Evolutionary conservation across 768 basidiomycete genomes (phyloP).

Genomic region (Pulveroboletus sp.): DNA sequence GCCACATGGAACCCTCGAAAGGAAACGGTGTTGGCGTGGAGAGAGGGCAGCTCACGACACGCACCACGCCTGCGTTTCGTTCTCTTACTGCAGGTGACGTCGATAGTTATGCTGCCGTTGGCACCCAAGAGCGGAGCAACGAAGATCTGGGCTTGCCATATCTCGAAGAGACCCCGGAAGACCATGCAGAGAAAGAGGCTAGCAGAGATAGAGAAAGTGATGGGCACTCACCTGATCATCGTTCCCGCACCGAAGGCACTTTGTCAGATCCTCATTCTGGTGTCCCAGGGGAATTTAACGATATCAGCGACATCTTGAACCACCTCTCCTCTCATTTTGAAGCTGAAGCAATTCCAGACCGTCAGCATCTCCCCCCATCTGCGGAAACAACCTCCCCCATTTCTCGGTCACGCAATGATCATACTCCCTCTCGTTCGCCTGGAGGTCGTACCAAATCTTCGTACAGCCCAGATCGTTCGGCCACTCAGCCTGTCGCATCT

Average conservation of each 20-base stretch:
- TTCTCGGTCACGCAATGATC: constrained; percentile 25
- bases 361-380: constrained; percentile 38
- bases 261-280: constrained; percentile 43
- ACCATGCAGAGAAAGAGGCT: constrained; percentile 8
- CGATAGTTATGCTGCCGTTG: constrained; percentile 20
- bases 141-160: constrained; percentile 57
- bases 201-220: constrained; percentile 44
- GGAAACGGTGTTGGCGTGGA: constrained; percentile 42
- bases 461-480: constrained; percentile 31
- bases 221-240: constrained; percentile 27
- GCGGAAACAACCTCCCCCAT: constrained; percentile 26
- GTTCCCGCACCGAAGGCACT: constrained; percentile 25
- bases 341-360: constrained; percentile 43
- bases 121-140: constrained; percentile 32
- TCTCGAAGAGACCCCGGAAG: constrained; percentile 33
- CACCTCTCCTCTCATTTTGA: constrained; percentile 71
- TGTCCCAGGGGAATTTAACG: constrained; percentile 57
- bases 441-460: constrained; percentile 31
- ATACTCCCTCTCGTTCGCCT: constrained; percentile 20
- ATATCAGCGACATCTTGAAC: constrained; percentile 72
- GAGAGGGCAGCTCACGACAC: constrained; percentile 50
- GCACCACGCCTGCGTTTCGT: constrained; percentile 74
- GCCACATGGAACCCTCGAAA: constrained; percentile 43
- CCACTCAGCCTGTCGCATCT: constrained; percentile 45
- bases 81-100: constrained; percentile 56